Evolutionary conservation across 176 grass and related monocot genomes (phyloP), one percentile per base, ranked within the genome.

Genomic region (Neostapfia colusana): DNA sequence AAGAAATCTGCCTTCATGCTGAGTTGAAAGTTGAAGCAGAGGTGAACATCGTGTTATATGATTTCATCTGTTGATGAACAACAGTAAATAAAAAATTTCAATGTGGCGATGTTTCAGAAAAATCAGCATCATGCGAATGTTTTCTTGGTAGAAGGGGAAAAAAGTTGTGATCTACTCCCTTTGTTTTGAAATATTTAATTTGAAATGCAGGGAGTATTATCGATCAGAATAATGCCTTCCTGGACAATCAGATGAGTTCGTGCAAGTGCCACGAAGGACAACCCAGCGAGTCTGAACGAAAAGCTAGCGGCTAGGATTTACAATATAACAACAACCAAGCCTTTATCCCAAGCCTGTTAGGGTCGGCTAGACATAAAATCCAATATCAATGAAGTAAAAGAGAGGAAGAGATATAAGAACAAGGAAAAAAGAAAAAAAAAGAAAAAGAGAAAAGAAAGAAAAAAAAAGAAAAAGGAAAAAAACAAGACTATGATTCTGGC

Each of bases 11-110:
- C 15, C 37, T 54, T 49, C 49, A 67, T 72, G 68, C 50, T 58
- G 49, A 79, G 15, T 72, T 67, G 4, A 79, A 76, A 79, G 28
- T 73, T 14, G 54, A 73, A 79, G 10, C n/a, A 65, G 26, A 72
- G 37, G n/a, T 3, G 39, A 39, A 17, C 37, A 46, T 27, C 37
- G 14, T 56, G 37, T 46, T 65, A 26, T 13, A 2, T 7, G 54
- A 26, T 35, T 23, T 8, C 71, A 7, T 16, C 48, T 50, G 16
- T 50, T 50, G 3, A 5, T 0, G 31, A 18, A 20, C 1, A 53
- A n/a, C 17, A 7, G 6, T 53, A 18, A 53, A 53, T 53, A 27
- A 20, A 38, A 15, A 60, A 17, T 27, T 9, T 23, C 1, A 8
- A n/a, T n/a, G 7, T 53, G 50, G 8, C 50, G 50, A 53, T 53